phyloP scores from a whole-genome alignment of 164 flowering plant species.

The Vitis rotundifolia region DNA sequence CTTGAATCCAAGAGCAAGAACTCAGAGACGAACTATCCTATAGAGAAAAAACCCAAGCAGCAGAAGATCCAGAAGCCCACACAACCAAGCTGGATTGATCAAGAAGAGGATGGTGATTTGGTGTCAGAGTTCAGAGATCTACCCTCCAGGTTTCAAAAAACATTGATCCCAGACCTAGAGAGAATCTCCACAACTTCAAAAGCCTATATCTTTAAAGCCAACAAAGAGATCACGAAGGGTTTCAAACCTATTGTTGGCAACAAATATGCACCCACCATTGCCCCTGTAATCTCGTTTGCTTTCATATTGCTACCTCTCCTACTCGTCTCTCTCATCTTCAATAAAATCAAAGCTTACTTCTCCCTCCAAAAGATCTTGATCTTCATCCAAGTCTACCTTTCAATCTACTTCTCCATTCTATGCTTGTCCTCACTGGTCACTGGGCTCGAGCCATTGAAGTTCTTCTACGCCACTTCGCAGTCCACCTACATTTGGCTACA shows the following conservation, averaged over 20 bases:
- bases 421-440: slow-evolving; percentile 59
- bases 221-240: slow-evolving; percentile 60
- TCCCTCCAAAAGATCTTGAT: slow-evolving; percentile 79
- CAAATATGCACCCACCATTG: slow-evolving; percentile 69
- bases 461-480: slow-evolving; percentile 72
- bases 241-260: slow-evolving; percentile 80
- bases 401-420: slow-evolving; percentile 88
- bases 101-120: slow-evolving; percentile 53
- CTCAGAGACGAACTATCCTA: slow-evolving; percentile 8
- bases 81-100: slow-evolving; percentile 40
- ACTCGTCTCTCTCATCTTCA: slow-evolving; percentile 66
- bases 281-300: slow-evolving; percentile 52
- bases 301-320: slow-evolving; percentile 77
- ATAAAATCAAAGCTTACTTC: slow-evolving; percentile 66
- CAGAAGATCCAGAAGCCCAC: slow-evolving; percentile 16
- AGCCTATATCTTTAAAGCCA: slow-evolving; percentile 59
- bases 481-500: slow-evolving; percentile 75
- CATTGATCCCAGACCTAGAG: slow-evolving; percentile 73
- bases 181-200: slow-evolving; percentile 69
- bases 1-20: slow-evolving; percentile 14
- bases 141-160: slow-evolving; percentile 68
- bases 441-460: slow-evolving; percentile 77
- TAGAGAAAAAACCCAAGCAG: slow-evolving; percentile 17
- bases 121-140: slow-evolving; percentile 65
- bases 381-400: slow-evolving; percentile 76